A percentile compares a stretch with the other conserved stretches of the same genome.
Conservation (phyloP, 2,329 filamentous ascomycete genomes). For the Triangularia verruculosa region DNA sequence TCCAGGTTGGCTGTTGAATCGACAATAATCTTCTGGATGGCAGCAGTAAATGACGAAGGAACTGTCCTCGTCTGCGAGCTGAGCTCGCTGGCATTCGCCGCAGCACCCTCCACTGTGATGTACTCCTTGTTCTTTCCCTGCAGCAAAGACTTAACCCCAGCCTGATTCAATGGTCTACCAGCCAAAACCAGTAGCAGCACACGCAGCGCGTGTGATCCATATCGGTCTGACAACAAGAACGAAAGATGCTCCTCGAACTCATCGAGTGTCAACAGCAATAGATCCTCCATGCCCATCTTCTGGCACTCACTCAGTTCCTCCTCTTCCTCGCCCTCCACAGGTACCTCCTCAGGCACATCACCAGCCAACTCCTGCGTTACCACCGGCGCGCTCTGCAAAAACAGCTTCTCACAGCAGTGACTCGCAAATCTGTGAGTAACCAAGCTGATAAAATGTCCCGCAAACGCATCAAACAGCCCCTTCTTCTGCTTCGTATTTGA, state of each 20-base stretch:
- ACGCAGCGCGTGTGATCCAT: conserved; percentile 86
- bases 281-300: conserved; percentile 70
- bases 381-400: conserved; percentile 74
- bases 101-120: conserved; percentile 59
- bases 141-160: conserved; percentile 67
- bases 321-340: conserved; percentile 40
- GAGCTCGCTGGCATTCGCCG: conserved; percentile 47
- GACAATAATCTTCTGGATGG: conserved; percentile 76
- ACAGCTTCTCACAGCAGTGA: conserved; percentile 94
- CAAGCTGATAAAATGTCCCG: conserved; percentile 80
- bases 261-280: conserved; percentile 79
- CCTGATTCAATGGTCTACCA: conserved; percentile 72
- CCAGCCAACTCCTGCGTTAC: conserved; percentile 70
- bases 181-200: conserved; percentile 83
- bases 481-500: conserved; percentile 80
- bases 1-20: conserved; percentile 75
- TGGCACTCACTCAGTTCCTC: conserved; percentile 42
- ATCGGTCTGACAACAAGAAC: conserved; percentile 79
- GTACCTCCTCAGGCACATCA: conserved; percentile 36
- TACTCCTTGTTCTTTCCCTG: conserved; percentile 93
- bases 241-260: conserved; percentile 85
- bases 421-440: conserved; percentile 95
- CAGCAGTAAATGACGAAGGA: conserved; percentile 72
- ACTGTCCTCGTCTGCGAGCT: conserved; percentile 54
- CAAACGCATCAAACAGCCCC: conserved; percentile 79